Evolutionary conservation across 768 basidiomycete genomes (phyloP).

Genomic region (Pulveroboletus sp.): DNA sequence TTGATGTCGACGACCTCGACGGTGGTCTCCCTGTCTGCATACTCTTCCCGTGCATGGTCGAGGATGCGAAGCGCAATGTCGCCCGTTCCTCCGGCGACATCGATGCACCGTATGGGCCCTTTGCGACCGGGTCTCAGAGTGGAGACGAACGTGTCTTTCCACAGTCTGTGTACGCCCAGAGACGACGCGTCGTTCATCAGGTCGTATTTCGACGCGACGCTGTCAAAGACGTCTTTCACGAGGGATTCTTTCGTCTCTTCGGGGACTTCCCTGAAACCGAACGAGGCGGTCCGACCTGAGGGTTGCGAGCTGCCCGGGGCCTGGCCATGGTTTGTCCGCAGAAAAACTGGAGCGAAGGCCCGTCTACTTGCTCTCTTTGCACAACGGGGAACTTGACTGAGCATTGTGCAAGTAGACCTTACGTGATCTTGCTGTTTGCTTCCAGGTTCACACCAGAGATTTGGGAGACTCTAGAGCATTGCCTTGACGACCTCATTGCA

Average conservation of each 20-base stretch:
- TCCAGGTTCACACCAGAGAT: background rate
- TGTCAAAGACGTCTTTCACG: slow-evolving; percentile 91
- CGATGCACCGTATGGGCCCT: slow-evolving; percentile 77
- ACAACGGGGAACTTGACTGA: slow-evolving; percentile 14
- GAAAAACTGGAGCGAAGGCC: slow-evolving; percentile 7
- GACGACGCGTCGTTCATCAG: slow-evolving; percentile 99
- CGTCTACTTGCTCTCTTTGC: slow-evolving; percentile 12
- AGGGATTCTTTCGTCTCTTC: slow-evolving; percentile 84
- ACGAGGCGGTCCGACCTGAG: slow-evolving; percentile 64
- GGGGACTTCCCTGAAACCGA: slow-evolving; percentile 88
- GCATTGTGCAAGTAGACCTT: too few relatives aligned
- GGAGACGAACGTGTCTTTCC: slow-evolving; percentile 91
- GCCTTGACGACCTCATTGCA: background rate
- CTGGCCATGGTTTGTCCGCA: slow-evolving; percentile 24
- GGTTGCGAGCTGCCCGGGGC: slow-evolving; percentile 9
- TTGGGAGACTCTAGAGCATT: background rate
- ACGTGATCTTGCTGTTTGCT: too few relatives aligned
- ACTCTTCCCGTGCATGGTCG: slow-evolving; percentile 84
- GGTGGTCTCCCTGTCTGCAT: slow-evolving; percentile 83
- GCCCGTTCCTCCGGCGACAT: slow-evolving; percentile 96
- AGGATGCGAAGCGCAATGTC: slow-evolving; percentile 95
- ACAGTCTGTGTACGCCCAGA: slow-evolving; percentile 90
- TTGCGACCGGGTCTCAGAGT: slow-evolving; percentile 70
- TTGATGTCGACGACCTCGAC: slow-evolving; percentile 95
- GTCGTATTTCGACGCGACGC: slow-evolving; percentile 93